phyloP scores from a whole-genome alignment of 129 eudicot species.

The Saussurea involucrata region DNA sequence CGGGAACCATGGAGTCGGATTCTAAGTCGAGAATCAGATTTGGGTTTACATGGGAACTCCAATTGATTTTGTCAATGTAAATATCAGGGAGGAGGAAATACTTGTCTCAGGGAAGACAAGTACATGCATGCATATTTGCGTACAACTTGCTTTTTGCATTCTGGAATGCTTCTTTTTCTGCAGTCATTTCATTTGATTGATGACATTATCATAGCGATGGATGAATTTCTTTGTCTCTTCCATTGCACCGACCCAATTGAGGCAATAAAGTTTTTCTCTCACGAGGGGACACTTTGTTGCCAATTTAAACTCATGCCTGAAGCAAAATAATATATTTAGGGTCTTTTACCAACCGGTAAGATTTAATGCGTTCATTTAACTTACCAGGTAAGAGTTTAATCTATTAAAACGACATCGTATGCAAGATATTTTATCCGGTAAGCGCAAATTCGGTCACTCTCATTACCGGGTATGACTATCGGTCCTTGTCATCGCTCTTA shows the following conservation, averaged over 20 bases:
- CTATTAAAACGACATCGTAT: too few relatives aligned
- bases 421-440: too few relatives aligned
- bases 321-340: neutral
- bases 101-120: constrained; percentile 46
- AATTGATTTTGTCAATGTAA: constrained; percentile 66
- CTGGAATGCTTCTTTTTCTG: constrained; percentile 64
- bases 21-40: constrained; percentile 43
- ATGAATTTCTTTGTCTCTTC: constrained; percentile 47
- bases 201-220: constrained; percentile 51
- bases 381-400: too few relatives aligned
- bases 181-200: constrained; percentile 69
- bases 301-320: constrained; percentile 43
- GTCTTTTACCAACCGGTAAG: too few relatives aligned
- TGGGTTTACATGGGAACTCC: constrained; percentile 51
- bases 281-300: constrained; percentile 53
- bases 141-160: constrained; percentile 60
- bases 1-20: neutral
- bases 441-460: too few relatives aligned
- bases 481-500: too few relatives aligned
- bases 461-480: too few relatives aligned
- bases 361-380: too few relatives aligned
- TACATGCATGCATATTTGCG: constrained; percentile 49
- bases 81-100: constrained; percentile 60
- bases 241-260: constrained; percentile 59
- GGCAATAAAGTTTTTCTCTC: constrained; percentile 71